A percentile compares a stretch with the other conserved stretches of the same genome.
phyloP scores from a whole-genome alignment of 495 filamentous ascomycete genomes.

The Physcia stellaris region DNA sequence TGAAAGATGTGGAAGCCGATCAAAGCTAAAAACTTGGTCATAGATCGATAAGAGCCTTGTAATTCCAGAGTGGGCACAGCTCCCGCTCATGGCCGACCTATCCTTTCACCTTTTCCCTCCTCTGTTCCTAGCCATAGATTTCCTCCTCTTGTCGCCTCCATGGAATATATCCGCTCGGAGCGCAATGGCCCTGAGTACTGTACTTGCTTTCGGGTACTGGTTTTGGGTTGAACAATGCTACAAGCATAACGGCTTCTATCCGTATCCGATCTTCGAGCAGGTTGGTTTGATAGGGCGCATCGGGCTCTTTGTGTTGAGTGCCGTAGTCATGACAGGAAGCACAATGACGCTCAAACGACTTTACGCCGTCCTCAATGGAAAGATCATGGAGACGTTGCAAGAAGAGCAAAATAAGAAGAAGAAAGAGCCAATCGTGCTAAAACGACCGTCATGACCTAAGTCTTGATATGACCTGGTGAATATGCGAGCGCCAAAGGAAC shows the following conservation, averaged over 20 bases:
- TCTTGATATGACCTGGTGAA: too few species aligned
- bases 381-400: too few species aligned
- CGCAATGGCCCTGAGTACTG: conserved; percentile 45
- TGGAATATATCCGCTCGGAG: conserved; percentile 55
- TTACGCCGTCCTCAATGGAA: too few species aligned
- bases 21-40: not conserved
- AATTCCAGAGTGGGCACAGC: conserved; percentile 34
- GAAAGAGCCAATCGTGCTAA: too few species aligned
- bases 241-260: conserved; percentile 68
- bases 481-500: too few species aligned
- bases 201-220: conserved; percentile 68
- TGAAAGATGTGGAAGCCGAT: too few species aligned
- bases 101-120: conserved; percentile 70
- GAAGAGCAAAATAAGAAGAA: too few species aligned
- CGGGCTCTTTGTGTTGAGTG: conserved; percentile 55
- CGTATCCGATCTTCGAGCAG: conserved; percentile 69
- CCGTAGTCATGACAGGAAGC: conserved; percentile 55
- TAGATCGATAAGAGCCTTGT: conserved; percentile 53
- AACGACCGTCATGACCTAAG: too few species aligned
- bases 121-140: conserved; percentile 54
- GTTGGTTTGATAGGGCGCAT: conserved; percentile 47
- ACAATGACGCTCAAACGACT: conserved; percentile 52
- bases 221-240: conserved; percentile 78
- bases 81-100: conserved; percentile 44
- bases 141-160: conserved; percentile 66